Evolutionary conservation across 1,139 yeast genomes (phyloP).

Genomic region (Blastobotrys aristatus): DNA sequence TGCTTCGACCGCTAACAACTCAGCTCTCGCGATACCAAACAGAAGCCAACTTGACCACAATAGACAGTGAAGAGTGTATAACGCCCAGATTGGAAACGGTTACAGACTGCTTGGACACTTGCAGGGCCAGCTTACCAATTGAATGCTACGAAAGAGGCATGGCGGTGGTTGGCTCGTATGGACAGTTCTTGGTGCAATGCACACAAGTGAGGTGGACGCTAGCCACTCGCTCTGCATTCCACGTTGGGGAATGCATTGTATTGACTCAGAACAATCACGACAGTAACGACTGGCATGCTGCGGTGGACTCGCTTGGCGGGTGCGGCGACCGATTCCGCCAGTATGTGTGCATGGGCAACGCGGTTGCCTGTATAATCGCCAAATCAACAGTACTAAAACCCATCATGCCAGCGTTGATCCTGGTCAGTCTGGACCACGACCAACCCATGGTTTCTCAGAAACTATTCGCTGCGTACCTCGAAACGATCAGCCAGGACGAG

Average conservation of each 20-base stretch:
- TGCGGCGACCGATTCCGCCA: constrained; percentile 11
- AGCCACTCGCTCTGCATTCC: constrained; percentile 3
- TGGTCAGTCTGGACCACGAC: constrained; percentile 6
- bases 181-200: constrained; percentile 2
- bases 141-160: constrained; percentile 2
- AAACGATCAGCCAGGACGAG: neutral
- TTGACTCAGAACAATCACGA: neutral
- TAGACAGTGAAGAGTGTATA: neutral
- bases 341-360: constrained; percentile 12
- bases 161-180: neutral
- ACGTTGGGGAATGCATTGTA: constrained; percentile 5
- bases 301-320: constrained; percentile 1
- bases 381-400: neutral
- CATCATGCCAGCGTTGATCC: constrained; percentile 7
- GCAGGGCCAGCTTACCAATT: neutral
- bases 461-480: constrained; percentile 3
- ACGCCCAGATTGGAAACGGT: neutral
- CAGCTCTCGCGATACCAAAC: constrained; percentile 2
- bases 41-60: neutral
- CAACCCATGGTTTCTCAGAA: constrained; percentile 5
- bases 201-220: neutral
- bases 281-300: constrained; percentile 9
- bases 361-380: neutral
- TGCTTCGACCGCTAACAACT: constrained; percentile 3
- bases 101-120: constrained; percentile 1